Conservation (phyloP, 106 monocot genomes). For the Allium cepa region DNA sequence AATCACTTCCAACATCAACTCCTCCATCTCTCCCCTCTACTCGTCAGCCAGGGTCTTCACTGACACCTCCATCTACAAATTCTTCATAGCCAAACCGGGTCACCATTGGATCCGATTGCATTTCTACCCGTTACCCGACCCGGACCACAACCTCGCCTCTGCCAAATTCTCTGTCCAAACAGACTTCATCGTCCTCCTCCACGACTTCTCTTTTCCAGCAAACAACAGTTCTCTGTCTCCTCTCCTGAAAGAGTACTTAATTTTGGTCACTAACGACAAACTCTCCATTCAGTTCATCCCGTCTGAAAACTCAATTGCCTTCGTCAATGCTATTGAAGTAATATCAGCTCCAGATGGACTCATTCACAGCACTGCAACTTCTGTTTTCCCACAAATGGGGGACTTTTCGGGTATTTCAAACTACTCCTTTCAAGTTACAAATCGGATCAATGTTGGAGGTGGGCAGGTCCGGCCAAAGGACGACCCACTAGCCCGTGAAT, state of each 20-base stretch:
- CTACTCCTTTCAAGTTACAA: conserved; percentile 34
- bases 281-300: conserved; percentile 37
- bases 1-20: conserved; percentile 12
- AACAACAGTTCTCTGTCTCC: conserved; percentile 7
- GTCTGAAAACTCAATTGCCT: conserved; percentile 37
- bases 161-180: conserved; percentile 59
- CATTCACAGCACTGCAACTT: conserved; percentile 24
- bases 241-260: conserved; percentile 64
- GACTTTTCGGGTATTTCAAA: conserved; percentile 25
- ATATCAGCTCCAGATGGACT: conserved; percentile 37
- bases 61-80: conserved; percentile 53
- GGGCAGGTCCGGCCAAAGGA: conserved; percentile 16
- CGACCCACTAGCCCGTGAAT: conserved; percentile 38
- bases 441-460: conserved; percentile 51
- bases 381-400: background rate
- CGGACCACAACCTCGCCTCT: conserved; percentile 49
- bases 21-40: conserved; percentile 24
- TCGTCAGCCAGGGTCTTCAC: conserved; percentile 52
- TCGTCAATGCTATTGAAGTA: conserved; percentile 59
- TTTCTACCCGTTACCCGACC: conserved; percentile 39
- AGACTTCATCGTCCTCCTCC: conserved; percentile 60
- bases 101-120: conserved; percentile 71
- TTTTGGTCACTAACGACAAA: conserved; percentile 25
- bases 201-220: conserved; percentile 34
- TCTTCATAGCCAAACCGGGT: conserved; percentile 57